A percentile compares a stretch with the other conserved stretches of the same genome.
These are phyloP conservation scores for Candida sojae DNA, from an alignment of 1,139 yeast species.

Conservation along the genomic window DNA sequence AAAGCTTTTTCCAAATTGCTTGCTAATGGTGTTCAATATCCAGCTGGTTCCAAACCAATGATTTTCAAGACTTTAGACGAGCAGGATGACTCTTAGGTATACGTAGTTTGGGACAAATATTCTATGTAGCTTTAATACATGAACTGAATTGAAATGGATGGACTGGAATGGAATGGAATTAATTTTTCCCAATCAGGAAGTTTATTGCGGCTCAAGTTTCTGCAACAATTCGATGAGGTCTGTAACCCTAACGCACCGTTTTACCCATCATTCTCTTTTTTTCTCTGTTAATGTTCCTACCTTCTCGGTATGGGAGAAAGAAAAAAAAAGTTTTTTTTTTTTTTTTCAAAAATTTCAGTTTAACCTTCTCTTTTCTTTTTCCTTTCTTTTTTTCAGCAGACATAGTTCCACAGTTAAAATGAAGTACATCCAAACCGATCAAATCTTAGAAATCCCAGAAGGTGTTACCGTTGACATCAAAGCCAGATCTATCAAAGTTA, in stretches of 20 bases:
- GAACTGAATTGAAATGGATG: too few species aligned
- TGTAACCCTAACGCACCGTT: constrained; percentile 4
- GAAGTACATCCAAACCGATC: constrained; percentile 97
- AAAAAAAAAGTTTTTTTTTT: not conserved
- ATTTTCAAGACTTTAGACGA: constrained; percentile 73
- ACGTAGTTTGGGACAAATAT: not conserved
- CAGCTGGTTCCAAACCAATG: constrained; percentile 45
- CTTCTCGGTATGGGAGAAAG: too few species aligned
- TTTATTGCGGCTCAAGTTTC: too few species aligned
- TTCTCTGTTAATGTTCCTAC: not conserved
- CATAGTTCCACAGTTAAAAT: constrained; percentile 29
- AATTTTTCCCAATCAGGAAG: too few species aligned
- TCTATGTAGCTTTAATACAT: too few species aligned
- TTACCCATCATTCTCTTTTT: too few species aligned
- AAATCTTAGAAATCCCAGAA: constrained; percentile 88
- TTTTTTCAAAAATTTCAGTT: not conserved
- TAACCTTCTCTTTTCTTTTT: not conserved
- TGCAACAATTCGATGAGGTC: not conserved
- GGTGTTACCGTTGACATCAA: constrained; percentile 90
- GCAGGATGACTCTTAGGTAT: constrained; percentile 32
- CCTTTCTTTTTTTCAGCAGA: not conserved
- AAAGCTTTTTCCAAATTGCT: constrained; percentile 67
- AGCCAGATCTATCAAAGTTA: constrained; percentile 87
- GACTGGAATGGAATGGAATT: too few species aligned
- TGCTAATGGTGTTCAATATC: constrained; percentile 73